These are phyloP conservation scores for Pythium coloratum DNA, from an alignment of 352 stramenopile genomes.

Conservation along the genomic window DNA sequence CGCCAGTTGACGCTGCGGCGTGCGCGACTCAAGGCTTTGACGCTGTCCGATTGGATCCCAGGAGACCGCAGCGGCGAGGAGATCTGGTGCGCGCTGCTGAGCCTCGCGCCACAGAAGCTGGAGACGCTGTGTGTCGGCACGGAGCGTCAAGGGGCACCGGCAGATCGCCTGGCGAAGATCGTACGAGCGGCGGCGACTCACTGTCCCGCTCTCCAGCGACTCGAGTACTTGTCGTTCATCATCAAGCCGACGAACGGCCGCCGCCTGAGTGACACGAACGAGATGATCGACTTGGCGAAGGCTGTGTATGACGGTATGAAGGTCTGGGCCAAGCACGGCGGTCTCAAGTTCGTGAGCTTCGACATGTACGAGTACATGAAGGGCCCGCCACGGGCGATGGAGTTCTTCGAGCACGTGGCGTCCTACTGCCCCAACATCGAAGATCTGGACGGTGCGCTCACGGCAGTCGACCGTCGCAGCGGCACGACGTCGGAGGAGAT, in stretches of 20 bases:
- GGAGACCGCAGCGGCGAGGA: neutral
- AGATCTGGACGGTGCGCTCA: neutral
- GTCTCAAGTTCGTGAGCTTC: neutral
- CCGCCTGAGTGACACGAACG: neutral
- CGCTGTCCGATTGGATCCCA: neutral
- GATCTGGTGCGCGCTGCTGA: neutral
- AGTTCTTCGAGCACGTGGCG: neutral
- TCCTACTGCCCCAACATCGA: constrained; percentile 15
- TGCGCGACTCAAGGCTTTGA: neutral
- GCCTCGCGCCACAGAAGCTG: neutral
- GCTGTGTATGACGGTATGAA: neutral
- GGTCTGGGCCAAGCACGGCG: neutral
- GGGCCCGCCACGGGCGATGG: neutral
- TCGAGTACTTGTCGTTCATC: neutral
- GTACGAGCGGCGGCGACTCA: neutral
- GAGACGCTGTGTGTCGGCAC: neutral
- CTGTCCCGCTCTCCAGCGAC: neutral
- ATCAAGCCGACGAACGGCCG: neutral
- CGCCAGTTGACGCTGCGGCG: neutral
- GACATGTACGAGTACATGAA: constrained; percentile 2
- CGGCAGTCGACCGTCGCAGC: neutral
- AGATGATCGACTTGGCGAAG: neutral
- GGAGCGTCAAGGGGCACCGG: neutral
- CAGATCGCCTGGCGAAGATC: neutral
- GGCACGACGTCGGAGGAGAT: neutral